Conservation (phyloP, 106 monocot genomes). For the Phalaenopsis aphrodite region DNA sequence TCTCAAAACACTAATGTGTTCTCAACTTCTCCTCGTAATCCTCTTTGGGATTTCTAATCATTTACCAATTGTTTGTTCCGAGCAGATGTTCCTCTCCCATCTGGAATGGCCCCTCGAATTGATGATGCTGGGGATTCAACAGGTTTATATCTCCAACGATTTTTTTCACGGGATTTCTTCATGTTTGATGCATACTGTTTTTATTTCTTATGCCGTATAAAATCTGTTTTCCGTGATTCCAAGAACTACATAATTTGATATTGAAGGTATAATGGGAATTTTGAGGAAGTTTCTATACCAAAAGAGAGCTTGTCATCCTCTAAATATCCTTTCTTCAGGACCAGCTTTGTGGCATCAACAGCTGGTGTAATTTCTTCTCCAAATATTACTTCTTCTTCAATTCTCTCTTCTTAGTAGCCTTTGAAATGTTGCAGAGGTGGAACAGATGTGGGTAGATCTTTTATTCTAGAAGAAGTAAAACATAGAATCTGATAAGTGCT, state of each 20-base stretch:
- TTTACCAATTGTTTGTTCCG: not conserved
- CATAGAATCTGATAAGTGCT: too few relatives aligned
- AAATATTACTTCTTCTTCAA: too few relatives aligned
- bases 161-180: not conserved
- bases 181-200: not conserved
- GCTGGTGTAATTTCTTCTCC: too few relatives aligned
- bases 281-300: not conserved
- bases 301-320: too few relatives aligned
- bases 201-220: not conserved
- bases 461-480: too few relatives aligned
- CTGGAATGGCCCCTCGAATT: slow-evolving; percentile 12
- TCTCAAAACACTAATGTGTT: not conserved
- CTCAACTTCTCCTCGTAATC: not conserved
- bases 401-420: too few relatives aligned
- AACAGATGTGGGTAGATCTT: too few relatives aligned
- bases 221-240: not conserved
- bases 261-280: not conserved
- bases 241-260: not conserved
- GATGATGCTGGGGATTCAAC: slow-evolving; percentile 27
- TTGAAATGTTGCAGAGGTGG: too few relatives aligned
- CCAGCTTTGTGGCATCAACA: too few relatives aligned
- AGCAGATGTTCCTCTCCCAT: slow-evolving; percentile 23
- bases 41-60: not conserved
- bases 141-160: not conserved
- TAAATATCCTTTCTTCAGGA: too few relatives aligned